These are phyloP conservation scores for Martensiomyces pterosporus DNA, from an alignment of 192 early-diverging fungal genomes.

Conservation along the genomic window DNA sequence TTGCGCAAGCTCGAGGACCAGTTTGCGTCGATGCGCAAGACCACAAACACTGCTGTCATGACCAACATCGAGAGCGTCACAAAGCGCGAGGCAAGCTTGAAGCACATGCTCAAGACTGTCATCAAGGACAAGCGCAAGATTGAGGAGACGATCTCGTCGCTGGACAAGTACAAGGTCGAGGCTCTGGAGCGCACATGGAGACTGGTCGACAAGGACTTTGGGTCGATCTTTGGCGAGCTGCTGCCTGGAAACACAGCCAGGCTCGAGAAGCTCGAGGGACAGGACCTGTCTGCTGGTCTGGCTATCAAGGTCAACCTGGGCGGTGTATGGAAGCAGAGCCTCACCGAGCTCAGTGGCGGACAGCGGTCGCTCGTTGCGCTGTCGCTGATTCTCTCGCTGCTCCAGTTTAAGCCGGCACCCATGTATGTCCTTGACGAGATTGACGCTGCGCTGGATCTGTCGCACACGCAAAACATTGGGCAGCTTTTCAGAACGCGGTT, in stretches of 20 bases:
- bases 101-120: constrained; percentile 85
- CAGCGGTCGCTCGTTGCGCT: constrained; percentile 96
- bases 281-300: constrained; percentile 75
- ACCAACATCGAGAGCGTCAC: constrained; percentile 89
- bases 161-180: constrained; percentile 90
- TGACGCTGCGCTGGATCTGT: constrained; percentile 94
- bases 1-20: constrained; percentile 72
- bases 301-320: constrained; percentile 95
- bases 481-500: constrained; percentile 87
- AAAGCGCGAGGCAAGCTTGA: constrained; percentile 80
- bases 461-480: constrained; percentile 99
- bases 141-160: constrained; percentile 80
- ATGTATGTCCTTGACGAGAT: constrained; percentile 99
- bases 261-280: constrained; percentile 79
- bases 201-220: constrained; percentile 95
- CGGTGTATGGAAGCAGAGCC: constrained; percentile 93
- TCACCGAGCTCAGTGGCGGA: constrained; percentile 96
- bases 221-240: constrained; percentile 91
- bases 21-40: constrained; percentile 75
- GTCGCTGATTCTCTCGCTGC: constrained; percentile 89
- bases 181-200: constrained; percentile 84
- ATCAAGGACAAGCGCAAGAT: constrained; percentile 93
- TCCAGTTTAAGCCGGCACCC: constrained; percentile 98
- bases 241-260: constrained; percentile 88
- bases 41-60: constrained; percentile 92